phyloP scores from a whole-genome alignment of 371 early-diverging fungal genomes.

The Entomophthora muscae region DNA sequence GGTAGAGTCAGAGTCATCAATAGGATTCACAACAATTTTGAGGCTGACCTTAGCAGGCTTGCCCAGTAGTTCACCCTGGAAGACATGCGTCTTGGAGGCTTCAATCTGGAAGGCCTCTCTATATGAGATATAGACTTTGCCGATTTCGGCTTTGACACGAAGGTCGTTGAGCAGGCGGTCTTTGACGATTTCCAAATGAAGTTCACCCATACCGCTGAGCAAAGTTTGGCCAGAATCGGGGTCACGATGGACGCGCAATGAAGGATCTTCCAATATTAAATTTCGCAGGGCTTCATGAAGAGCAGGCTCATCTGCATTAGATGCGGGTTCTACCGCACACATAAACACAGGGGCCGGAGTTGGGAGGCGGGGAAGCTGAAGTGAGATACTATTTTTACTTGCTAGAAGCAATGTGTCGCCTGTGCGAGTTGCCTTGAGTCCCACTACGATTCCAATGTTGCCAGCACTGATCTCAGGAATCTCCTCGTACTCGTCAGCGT shows the following conservation, averaged over 20 bases:
- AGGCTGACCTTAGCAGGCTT: slow-evolving; percentile 45
- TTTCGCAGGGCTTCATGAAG: slow-evolving; percentile 55
- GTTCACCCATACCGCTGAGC: slow-evolving; percentile 92
- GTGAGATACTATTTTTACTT: slow-evolving; percentile 21
- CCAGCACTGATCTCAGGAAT: slow-evolving; percentile 56
- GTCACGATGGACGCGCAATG: slow-evolving; percentile 50
- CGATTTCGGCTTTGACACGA: slow-evolving; percentile 62
- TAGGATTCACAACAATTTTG: slow-evolving; percentile 26
- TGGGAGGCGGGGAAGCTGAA: slow-evolving; percentile 49
- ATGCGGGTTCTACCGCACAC: slow-evolving; percentile 59
- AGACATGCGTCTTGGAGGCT: slow-evolving; percentile 16
- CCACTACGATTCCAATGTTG: slow-evolving; percentile 80
- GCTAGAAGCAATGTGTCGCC: slow-evolving; percentile 74
- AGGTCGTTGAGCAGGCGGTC: slow-evolving; percentile 63
- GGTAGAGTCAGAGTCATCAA: slow-evolving; percentile 8
- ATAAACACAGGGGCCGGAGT: slow-evolving; percentile 89
- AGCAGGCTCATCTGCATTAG: slow-evolving; percentile 53
- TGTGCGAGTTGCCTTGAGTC: slow-evolving; percentile 70
- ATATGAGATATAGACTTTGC: slow-evolving; percentile 73
- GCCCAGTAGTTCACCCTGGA: slow-evolving; percentile 56
- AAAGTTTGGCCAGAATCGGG: slow-evolving; percentile 79
- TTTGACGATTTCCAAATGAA: slow-evolving; percentile 81
- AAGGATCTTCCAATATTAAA: slow-evolving; percentile 79
- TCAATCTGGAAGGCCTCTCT: slow-evolving; percentile 47
- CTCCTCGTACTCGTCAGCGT: slow-evolving; percentile 79